These are phyloP conservation scores for Tephrocybe sp. DNA, from an alignment of 768 basidiomycete species.

Conservation along the genomic window DNA sequence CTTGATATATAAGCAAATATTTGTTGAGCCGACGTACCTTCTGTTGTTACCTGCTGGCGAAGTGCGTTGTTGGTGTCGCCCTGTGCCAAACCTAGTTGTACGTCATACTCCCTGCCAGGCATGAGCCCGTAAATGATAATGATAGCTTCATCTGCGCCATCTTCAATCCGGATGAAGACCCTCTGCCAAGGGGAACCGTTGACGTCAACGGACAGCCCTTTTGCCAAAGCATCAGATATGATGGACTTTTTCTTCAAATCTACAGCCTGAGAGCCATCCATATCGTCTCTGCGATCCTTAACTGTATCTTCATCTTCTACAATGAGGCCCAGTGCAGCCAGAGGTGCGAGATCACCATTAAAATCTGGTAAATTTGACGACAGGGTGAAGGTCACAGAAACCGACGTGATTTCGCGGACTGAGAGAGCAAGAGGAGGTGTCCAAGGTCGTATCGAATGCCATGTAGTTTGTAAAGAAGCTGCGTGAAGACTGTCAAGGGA, in stretches of 20 bases:
- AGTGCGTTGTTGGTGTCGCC: constrained; percentile 50
- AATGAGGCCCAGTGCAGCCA: constrained; percentile 40
- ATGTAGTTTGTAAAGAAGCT: constrained; percentile 33
- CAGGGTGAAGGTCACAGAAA: constrained; percentile 80
- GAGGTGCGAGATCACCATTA: constrained; percentile 38
- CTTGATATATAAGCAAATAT: neutral
- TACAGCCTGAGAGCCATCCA: constrained; percentile 24
- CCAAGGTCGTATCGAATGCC: constrained; percentile 81
- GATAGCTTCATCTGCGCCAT: constrained; percentile 82
- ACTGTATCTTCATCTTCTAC: constrained; percentile 31
- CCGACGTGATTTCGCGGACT: constrained; percentile 82
- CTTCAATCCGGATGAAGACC: constrained; percentile 78
- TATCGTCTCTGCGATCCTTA: constrained; percentile 35
- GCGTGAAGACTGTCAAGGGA: constrained; percentile 22
- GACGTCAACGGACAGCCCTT: constrained; percentile 77
- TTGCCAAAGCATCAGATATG: constrained; percentile 67
- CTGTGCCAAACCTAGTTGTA: constrained; percentile 76
- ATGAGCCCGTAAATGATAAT: constrained; percentile 89
- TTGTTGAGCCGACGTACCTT: constrained; percentile 40
- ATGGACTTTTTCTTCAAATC: constrained; percentile 37
- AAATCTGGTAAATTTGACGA: constrained; percentile 48
- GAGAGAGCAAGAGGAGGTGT: constrained; percentile 66
- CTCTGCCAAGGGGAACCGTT: constrained; percentile 79
- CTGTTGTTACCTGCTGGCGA: constrained; percentile 67
- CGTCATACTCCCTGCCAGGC: constrained; percentile 89